phyloP scores from a whole-genome alignment of 805 yeast species.

The Nakazawaea siamensis region DNA sequence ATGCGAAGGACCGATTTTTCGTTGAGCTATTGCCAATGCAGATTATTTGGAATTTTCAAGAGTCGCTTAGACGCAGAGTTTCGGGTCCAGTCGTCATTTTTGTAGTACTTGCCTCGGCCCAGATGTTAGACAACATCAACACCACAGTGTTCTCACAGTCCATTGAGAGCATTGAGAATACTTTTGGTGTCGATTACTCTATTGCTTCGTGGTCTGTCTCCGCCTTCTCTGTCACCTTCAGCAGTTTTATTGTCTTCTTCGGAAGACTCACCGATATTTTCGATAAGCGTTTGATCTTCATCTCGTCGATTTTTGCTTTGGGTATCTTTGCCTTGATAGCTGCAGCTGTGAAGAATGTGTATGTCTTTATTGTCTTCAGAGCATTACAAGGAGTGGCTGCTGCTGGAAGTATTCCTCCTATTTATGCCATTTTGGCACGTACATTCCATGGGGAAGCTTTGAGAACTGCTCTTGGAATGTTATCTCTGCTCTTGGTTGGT shows the following conservation, averaged over 20 bases:
- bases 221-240: constrained; percentile 34
- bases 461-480: constrained; percentile 19
- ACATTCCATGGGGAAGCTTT: constrained; percentile 20
- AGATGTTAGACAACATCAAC: too few relatives aligned
- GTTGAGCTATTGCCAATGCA: too few relatives aligned
- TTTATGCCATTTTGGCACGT: constrained; percentile 24
- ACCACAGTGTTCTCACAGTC: too few relatives aligned
- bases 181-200: constrained; percentile 3
- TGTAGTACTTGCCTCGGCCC: too few relatives aligned
- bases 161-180: not conserved
- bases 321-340: too few relatives aligned
- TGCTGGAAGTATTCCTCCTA: constrained; percentile 30
- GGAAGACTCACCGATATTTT: constrained; percentile 25
- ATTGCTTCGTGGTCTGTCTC: constrained; percentile 30
- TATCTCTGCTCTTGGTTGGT: constrained; percentile 20
- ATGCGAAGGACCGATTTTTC: too few relatives aligned
- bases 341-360: too few relatives aligned
- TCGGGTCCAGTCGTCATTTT: too few relatives aligned
- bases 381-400: too few relatives aligned
- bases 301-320: constrained; percentile 40
- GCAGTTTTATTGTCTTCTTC: constrained; percentile 38
- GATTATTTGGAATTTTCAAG: not conserved
- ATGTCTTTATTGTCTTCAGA: too few relatives aligned
- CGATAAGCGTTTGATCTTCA: constrained; percentile 35
- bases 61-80: too few relatives aligned